Evolutionary conservation across 2,329 filamentous ascomycete species (phyloP).

Genomic region (Cercospora sp.): DNA sequence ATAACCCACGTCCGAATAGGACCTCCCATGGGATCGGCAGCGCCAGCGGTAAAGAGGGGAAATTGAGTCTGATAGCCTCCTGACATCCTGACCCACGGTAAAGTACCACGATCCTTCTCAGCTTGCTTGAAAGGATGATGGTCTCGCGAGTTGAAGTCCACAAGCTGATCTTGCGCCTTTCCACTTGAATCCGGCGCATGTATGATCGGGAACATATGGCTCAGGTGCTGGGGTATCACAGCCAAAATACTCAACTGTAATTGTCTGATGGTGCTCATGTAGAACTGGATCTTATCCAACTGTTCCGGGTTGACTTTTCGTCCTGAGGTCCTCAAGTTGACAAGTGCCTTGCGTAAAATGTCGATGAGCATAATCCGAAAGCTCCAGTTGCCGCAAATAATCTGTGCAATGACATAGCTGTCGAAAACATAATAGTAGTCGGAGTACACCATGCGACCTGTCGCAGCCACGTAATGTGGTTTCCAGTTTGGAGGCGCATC

Average conservation of each 20-base stretch:
- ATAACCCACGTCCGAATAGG: constrained; percentile 19
- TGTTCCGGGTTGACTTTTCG: constrained; percentile 10
- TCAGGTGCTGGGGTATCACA: constrained; percentile 21
- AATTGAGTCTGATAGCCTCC: constrained; percentile 21
- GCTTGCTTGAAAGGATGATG: constrained; percentile 20
- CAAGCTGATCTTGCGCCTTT: neutral
- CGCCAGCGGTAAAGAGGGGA: constrained; percentile 20
- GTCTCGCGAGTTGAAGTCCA: constrained; percentile 14
- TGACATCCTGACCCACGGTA: constrained; percentile 23
- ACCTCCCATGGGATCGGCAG: constrained; percentile 21
- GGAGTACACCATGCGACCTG: constrained; percentile 19
- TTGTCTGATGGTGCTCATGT: constrained; percentile 9
- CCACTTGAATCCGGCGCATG: constrained; percentile 11
- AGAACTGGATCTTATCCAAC: constrained; percentile 14
- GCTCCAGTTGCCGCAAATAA: constrained; percentile 21
- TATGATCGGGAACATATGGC: constrained; percentile 8
- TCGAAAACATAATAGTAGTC: constrained; percentile 24
- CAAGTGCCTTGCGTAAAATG: constrained; percentile 20
- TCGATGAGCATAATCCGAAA: constrained; percentile 23
- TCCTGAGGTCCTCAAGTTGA: constrained; percentile 7
- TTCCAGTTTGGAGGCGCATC: constrained; percentile 20
- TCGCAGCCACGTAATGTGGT: constrained; percentile 14
- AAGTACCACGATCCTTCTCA: constrained; percentile 4
- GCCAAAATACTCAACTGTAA: constrained; percentile 21
- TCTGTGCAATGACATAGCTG: constrained; percentile 22